A percentile compares a stretch with the other conserved stretches of the same genome.
These are phyloP conservation scores for Flaveria trinervia DNA, from an alignment of 129 eudicot genomes.

Conservation along the genomic window DNA sequence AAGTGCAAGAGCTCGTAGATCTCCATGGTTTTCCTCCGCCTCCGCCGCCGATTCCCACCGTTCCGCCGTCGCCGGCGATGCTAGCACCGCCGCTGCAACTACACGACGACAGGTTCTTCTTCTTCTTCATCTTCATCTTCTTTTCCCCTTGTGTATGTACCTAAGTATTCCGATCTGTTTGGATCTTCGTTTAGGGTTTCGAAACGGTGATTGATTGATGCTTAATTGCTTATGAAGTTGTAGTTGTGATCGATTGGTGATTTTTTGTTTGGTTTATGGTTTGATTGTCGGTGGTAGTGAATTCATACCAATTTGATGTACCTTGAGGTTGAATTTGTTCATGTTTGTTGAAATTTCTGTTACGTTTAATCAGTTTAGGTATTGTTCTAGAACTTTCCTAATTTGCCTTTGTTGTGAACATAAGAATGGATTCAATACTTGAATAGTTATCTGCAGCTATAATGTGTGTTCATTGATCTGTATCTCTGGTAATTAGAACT, in stretches of 20 bases:
- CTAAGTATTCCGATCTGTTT: constrained; percentile 7
- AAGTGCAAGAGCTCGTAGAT: constrained; percentile 48
- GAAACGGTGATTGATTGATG: not conserved
- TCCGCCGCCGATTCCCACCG: constrained; percentile 37
- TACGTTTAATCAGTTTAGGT: not conserved
- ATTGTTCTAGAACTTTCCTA: not conserved
- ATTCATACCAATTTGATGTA: too few relatives aligned
- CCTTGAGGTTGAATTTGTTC: too few relatives aligned
- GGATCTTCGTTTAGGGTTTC: not conserved
- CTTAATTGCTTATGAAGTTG: not conserved
- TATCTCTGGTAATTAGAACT: constrained; percentile 13
- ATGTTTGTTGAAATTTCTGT: not conserved
- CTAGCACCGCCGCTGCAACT: constrained; percentile 26
- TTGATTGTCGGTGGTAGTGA: too few relatives aligned
- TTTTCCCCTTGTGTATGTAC: not conserved
- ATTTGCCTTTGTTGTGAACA: not conserved
- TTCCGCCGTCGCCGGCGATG: constrained; percentile 33
- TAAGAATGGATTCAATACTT: not conserved
- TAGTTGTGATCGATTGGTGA: not conserved
- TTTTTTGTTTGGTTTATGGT: not conserved
- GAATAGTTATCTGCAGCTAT: not conserved
- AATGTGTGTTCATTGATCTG: not conserved
- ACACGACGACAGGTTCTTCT: constrained; percentile 39
- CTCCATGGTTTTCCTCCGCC: constrained; percentile 51
- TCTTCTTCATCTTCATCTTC: not conserved